Percentiles rank a stretch among this genome's conserved stretches.
These are phyloP conservation scores for Rhynchospora pubera DNA, from an alignment of 176 grass and related monocot species.

Conservation along the genomic window DNA sequence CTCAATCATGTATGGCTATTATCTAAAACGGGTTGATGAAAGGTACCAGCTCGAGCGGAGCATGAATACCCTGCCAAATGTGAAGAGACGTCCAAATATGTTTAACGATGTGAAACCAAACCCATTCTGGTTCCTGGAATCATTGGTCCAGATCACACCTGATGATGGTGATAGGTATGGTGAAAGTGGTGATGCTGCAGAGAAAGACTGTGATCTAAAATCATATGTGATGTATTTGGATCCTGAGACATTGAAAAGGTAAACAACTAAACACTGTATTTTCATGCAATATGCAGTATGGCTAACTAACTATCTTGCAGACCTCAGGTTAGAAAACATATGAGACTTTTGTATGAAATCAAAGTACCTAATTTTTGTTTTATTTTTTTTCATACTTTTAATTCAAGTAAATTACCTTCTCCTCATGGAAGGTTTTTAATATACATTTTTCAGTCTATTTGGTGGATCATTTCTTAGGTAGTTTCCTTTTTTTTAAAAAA, in stretches of 20 bases:
- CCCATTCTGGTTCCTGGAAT: slow-evolving; percentile 89
- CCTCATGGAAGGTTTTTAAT: background rate
- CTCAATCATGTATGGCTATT: slow-evolving; percentile 98
- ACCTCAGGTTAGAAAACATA: background rate
- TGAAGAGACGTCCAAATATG: slow-evolving; percentile 45
- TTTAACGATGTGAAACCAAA: slow-evolving; percentile 68
- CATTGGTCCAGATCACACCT: slow-evolving; percentile 66
- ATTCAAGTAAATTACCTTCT: background rate
- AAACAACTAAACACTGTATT: background rate
- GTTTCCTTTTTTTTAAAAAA: background rate
- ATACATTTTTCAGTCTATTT: background rate
- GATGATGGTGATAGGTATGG: slow-evolving; percentile 37
- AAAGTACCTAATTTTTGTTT: background rate
- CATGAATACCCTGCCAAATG: slow-evolving; percentile 69
- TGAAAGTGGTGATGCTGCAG: slow-evolving; percentile 32
- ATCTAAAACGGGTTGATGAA: slow-evolving; percentile 91
- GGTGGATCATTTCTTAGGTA: background rate
- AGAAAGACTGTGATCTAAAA: slow-evolving; percentile 56
- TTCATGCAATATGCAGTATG: background rate
- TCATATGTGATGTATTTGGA: slow-evolving; percentile 79
- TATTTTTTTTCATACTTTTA: background rate
- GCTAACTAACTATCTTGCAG: background rate
- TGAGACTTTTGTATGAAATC: background rate
- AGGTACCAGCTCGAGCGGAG: slow-evolving; percentile 87
- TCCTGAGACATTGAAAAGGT: slow-evolving; percentile 55